Evolutionary conservation across 495 filamentous ascomycete genomes (phyloP).

Genomic region (Hypoxylon cercidicola): DNA sequence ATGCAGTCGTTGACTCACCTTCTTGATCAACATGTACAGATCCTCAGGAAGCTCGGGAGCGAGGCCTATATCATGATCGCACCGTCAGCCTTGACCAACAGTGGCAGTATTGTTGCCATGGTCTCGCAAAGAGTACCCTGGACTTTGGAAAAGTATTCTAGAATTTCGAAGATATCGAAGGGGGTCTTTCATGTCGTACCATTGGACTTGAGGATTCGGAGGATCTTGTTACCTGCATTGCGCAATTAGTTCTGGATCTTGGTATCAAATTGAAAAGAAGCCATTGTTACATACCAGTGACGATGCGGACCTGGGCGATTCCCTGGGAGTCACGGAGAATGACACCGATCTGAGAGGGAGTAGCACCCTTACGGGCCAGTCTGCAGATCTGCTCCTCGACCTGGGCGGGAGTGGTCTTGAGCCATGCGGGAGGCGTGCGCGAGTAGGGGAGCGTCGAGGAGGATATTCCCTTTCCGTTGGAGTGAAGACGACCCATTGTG

Average conservation of each 20-base stretch:
- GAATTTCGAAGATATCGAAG: slow-evolving; percentile 30
- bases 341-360: slow-evolving; percentile 98
- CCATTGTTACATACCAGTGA: slow-evolving; percentile 78
- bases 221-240: slow-evolving; percentile 89
- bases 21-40: slow-evolving; percentile 95
- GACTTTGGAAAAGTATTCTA: slow-evolving; percentile 24
- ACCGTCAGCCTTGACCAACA: slow-evolving; percentile 98
- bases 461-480: slow-evolving; percentile 98
- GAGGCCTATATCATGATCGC: slow-evolving; percentile 87
- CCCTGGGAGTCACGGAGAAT: slow-evolving; percentile 97
- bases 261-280: slow-evolving; percentile 9
- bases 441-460: slow-evolving; percentile 96
- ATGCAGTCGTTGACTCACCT: slow-evolving; percentile 66
- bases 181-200: slow-evolving; percentile 70
- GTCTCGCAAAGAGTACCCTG: slow-evolving; percentile 33
- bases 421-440: slow-evolving; percentile 88
- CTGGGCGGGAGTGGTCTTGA: slow-evolving; percentile 88
- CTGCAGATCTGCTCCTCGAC: slow-evolving; percentile 99
- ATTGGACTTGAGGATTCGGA: slow-evolving; percentile 90
- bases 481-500: slow-evolving; percentile 98
- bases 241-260: slow-evolving; percentile 12
- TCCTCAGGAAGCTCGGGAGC: slow-evolving; percentile 98
- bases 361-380: slow-evolving; percentile 95
- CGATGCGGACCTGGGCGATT: slow-evolving; percentile 94
- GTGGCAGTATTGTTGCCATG: slow-evolving; percentile 68